phyloP scores from a whole-genome alignment of 176 grass and related monocot species.

The Eleusine indica region DNA sequence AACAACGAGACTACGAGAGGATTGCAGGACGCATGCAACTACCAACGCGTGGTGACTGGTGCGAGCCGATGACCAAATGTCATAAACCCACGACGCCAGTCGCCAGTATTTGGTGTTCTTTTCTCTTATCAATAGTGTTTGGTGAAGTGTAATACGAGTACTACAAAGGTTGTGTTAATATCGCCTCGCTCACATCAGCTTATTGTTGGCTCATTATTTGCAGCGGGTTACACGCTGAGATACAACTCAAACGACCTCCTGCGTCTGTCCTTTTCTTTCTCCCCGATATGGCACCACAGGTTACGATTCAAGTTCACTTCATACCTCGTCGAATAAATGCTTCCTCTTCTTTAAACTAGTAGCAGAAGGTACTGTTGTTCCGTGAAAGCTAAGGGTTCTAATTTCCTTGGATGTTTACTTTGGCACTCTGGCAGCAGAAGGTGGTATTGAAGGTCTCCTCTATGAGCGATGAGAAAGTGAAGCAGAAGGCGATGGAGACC shows the following conservation, averaged over 20 bases:
- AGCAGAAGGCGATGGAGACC: conserved; percentile 88
- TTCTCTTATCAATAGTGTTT: background rate
- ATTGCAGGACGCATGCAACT: background rate
- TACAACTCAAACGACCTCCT: background rate
- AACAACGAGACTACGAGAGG: background rate
- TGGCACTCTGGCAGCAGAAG: conserved; percentile 52
- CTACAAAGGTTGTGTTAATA: background rate
- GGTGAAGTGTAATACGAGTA: background rate
- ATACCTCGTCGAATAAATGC: background rate
- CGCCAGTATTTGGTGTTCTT: background rate
- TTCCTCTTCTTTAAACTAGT: background rate
- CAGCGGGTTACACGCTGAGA: background rate
- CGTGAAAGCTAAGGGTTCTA: background rate
- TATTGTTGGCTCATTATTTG: background rate
- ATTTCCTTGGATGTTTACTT: background rate
- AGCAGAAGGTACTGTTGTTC: background rate
- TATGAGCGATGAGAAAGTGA: conserved; percentile 73
- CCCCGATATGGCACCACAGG: conserved; percentile 39
- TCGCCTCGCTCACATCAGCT: background rate
- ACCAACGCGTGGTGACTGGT: background rate
- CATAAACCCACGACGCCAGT: background rate
- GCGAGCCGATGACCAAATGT: conserved; percentile 4
- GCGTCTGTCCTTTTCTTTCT: background rate
- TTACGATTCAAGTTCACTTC: conserved; percentile 20
- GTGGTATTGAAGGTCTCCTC: conserved; percentile 73